Conservation (phyloP, 345 rosid genomes). For the Raphanus raphanistrum region DNA sequence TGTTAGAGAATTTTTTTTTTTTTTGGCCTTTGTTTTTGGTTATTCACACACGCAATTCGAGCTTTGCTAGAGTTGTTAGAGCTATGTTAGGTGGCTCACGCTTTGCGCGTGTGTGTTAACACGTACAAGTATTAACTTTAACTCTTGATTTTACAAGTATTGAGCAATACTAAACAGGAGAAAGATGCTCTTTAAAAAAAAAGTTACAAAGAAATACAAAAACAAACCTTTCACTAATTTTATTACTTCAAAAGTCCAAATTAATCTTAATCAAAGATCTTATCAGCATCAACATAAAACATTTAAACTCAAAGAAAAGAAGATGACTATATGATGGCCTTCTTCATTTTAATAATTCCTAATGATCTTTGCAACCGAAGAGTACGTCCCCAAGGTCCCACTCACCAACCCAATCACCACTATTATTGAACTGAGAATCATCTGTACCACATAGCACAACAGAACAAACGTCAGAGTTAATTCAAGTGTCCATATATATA, state of each 20-base stretch:
- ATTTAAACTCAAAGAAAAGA: conserved; percentile 16
- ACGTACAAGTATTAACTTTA: background rate
- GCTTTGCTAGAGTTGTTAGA: background rate
- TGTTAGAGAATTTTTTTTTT: no score
- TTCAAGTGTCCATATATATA: background rate
- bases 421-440: conserved; percentile 44
- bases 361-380: conserved; percentile 49
- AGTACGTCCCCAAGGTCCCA: conserved; percentile 67
- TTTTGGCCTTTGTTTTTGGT: no score
- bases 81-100: conserved; percentile 24
- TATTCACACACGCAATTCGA: conserved; percentile 27
- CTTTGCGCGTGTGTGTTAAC: conserved; percentile 13
- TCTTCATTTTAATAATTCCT: conserved; percentile 38
- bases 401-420: conserved; percentile 51
- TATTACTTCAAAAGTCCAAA: conserved; percentile 1
- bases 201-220: background rate
- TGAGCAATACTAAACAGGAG: background rate
- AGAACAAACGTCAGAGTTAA: background rate
- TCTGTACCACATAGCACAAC: conserved; percentile 40
- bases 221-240: conserved; percentile 5
- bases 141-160: background rate
- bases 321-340: background rate
- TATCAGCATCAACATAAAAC: conserved; percentile 24
- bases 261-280: conserved; percentile 16
- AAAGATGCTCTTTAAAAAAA: background rate